A percentile compares a stretch with the other conserved stretches of the same genome.
Evolutionary conservation across 1,284 basidiomycete species (phyloP).

Genomic region (Malassezia japonica): DNA sequence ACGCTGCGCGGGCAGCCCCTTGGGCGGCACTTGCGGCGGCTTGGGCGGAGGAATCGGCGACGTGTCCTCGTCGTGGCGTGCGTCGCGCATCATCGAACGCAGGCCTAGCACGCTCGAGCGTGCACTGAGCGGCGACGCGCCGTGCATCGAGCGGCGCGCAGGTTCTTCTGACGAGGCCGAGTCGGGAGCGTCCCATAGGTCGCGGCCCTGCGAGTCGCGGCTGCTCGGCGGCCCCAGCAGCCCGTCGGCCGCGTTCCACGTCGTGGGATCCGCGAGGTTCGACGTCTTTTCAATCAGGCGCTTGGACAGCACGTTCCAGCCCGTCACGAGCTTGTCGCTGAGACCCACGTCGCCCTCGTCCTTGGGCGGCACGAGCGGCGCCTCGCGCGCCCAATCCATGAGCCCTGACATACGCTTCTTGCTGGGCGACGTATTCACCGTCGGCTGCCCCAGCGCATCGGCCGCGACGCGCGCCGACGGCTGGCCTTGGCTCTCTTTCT

Average conservation of each 20-base stretch:
- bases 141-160: not conserved
- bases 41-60: not conserved
- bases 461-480: not conserved
- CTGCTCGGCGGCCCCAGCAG: constrained; percentile 8
- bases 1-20: not conserved
- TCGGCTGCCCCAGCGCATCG: not conserved
- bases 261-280: not conserved
- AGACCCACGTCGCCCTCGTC: not conserved
- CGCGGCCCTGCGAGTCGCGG: constrained; percentile 3
- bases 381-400: too few species aligned
- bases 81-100: not conserved
- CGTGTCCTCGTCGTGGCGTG: not conserved
- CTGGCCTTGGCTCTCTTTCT: not conserved
- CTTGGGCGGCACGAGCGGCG: not conserved
- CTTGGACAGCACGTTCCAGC: constrained; percentile 15
- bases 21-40: not conserved
- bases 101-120: not conserved
- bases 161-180: not conserved
- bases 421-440: too few species aligned
- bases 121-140: not conserved
- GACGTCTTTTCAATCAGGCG: constrained; percentile 10
- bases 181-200: not conserved
- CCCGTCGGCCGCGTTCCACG: constrained; percentile 5
- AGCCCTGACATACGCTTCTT: too few species aligned
- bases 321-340: constrained; percentile 5